Percentiles rank a stretch among this genome's conserved stretches.
Evolutionary conservation across 2,329 filamentous ascomycete genomes (phyloP).

Genomic region (Trichoderma semiorbis): DNA sequence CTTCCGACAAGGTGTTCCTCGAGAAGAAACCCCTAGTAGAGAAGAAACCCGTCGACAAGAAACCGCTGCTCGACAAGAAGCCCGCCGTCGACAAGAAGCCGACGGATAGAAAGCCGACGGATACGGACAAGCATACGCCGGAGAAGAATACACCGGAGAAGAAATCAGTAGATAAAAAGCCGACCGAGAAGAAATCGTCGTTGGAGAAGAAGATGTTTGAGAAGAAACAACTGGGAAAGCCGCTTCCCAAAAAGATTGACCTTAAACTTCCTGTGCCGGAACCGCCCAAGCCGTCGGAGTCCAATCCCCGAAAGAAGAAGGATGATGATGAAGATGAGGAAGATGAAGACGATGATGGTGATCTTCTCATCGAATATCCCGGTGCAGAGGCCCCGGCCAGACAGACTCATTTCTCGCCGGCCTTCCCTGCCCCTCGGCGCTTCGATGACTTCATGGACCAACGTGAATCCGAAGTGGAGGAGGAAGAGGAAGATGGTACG

Average conservation of each 20-base stretch:
- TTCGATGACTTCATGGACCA: conserved; percentile 54
- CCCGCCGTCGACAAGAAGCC: neutral
- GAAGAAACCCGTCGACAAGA: conserved; percentile 1
- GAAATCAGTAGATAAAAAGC: neutral
- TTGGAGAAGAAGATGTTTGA: conserved; percentile 20
- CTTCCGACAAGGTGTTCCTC: neutral
- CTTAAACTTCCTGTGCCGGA: conserved; percentile 34
- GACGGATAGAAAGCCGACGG: neutral
- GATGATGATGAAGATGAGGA: conserved; percentile 52
- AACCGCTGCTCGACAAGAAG: neutral
- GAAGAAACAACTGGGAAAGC: conserved; percentile 31
- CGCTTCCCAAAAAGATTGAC: conserved; percentile 36
- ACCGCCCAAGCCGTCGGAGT: conserved; percentile 29
- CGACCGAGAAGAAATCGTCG: neutral
- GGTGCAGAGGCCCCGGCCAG: conserved; percentile 41
- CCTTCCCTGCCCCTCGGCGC: conserved; percentile 44
- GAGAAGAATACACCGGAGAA: conserved; percentile 18
- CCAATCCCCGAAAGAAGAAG: conserved; percentile 34
- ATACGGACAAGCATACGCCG: neutral
- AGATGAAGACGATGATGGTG: conserved; percentile 54
- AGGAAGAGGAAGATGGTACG: conserved; percentile 44
- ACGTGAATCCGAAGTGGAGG: conserved; percentile 45
- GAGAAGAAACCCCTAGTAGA: conserved; percentile 16
- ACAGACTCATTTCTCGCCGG: conserved; percentile 46
- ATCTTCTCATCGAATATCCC: conserved; percentile 58